These are phyloP conservation scores for Sporisorium graminicola DNA, from an alignment of 1,284 basidiomycete genomes.

Conservation along the genomic window DNA sequence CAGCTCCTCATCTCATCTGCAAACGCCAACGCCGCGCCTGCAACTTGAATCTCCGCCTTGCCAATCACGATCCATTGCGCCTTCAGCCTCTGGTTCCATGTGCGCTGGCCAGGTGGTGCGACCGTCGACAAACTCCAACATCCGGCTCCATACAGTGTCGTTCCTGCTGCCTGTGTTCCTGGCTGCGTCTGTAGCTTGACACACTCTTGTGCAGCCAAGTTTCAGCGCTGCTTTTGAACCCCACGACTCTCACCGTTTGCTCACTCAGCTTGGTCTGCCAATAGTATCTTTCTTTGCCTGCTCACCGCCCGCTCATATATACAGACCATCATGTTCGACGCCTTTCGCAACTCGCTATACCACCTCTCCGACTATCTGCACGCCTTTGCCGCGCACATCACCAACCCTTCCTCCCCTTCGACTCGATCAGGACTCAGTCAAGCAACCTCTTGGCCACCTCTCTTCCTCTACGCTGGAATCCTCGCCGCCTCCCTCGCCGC, in stretches of 20 bases:
- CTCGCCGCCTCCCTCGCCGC: constrained; percentile 22
- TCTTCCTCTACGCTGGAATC: constrained; percentile 28
- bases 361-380: constrained; percentile 28
- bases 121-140: no score
- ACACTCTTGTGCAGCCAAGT: neutral
- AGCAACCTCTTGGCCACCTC: constrained; percentile 1
- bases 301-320: constrained; percentile 13
- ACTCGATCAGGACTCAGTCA: constrained; percentile 6
- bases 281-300: neutral
- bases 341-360: constrained; percentile 22
- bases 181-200: neutral
- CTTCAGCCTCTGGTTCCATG: neutral
- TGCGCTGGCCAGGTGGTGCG: neutral
- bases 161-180: neutral
- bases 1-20: neutral
- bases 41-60: constrained; percentile 27
- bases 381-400: constrained; percentile 15
- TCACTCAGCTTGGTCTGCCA: constrained; percentile 8
- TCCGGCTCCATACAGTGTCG: neutral
- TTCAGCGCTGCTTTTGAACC: no score
- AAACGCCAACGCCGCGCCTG: constrained; percentile 20
- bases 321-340: constrained; percentile 19
- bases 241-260: neutral
- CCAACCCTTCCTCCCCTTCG: constrained; percentile 5
- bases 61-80: neutral